Base-by-base conservation (phyloP, 192 early-diverging fungal genomes). In the Chytriomyces confervae region DNA sequence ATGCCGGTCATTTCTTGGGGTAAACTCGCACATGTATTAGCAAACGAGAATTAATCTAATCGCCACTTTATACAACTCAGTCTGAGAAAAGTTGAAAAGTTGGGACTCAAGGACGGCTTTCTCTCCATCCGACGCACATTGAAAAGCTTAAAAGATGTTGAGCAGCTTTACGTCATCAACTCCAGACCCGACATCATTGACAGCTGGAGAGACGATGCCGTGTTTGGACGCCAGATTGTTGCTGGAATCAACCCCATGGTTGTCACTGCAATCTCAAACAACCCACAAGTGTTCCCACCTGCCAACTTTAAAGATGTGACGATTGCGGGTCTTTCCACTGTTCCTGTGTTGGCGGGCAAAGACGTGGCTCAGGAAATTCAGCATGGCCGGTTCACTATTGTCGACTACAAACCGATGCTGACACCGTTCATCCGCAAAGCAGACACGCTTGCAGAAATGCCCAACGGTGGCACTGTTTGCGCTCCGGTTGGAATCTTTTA, bases 211-310 rank as follows among this genome's bases (percentile, higher is more conserved):
- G 5, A 65, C 5, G 74, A 76, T 47, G 36, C 61, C 6, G 61
- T 66, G 7, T 76, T 76, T 66, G 74, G 61, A 13, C 13, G 11
- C 43, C 74, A 76, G 50, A 45, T 66, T 5, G 44, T 76, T n/a
- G 13, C 74, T 9, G 74, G 74, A 27, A 47, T 66, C 6, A 63
- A 76, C 47, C 74, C 74, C 0, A 53, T 76, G 10, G 9, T 47
- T 9, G 66, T 76, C 24, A 49, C 20, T 18, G 74, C 50, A 45
- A 36, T 76, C 23, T 7, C 62, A 50, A 46, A 13, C 9, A n/a
- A 13, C 51, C 51, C 51, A 53, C 8, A 8, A 8, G 8, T 18
- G 8, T 53, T 53, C 51, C 51, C 51, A 53, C 51, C 51, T 53
- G 8, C 51, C 51, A 53, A 53, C 18, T 62, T 63, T 16, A 49